A percentile compares a stretch with the other conserved stretches of the same genome.
These are phyloP conservation scores for Durusdinium trenchii DNA, from an alignment of 73 alveolate genomes.

Conservation along the genomic window DNA sequence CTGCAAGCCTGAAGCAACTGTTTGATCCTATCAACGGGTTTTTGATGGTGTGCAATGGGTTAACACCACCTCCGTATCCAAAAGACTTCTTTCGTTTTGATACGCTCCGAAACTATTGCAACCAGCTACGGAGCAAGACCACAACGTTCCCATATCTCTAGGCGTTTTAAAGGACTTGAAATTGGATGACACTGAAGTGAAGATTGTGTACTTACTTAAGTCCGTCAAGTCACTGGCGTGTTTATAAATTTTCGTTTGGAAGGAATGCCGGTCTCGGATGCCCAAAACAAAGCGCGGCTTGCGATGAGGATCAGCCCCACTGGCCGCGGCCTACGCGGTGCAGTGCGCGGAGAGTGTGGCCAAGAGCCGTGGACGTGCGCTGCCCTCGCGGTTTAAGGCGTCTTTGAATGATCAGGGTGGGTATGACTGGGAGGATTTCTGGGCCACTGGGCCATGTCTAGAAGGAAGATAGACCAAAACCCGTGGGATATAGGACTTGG, in stretches of 20 bases:
- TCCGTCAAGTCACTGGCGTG: background rate
- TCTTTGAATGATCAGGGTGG: too few species aligned
- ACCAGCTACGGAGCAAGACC: background rate
- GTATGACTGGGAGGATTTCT: too few species aligned
- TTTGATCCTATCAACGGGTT: too few species aligned
- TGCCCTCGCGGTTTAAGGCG: constrained; percentile 46
- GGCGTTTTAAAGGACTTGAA: background rate
- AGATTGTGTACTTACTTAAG: background rate
- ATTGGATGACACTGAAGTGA: background rate
- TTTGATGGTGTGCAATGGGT: too few species aligned
- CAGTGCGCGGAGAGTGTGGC: constrained; percentile 3
- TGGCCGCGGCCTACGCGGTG: constrained; percentile 27
- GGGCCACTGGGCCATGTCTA: too few species aligned
- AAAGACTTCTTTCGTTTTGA: too few species aligned
- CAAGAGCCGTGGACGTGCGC: background rate
- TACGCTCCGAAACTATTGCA: background rate
- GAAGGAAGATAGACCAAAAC: too few species aligned
- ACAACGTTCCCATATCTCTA: background rate
- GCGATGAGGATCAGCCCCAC: background rate
- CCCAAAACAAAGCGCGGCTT: background rate
- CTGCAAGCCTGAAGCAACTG: too few species aligned
- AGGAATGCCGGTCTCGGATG: background rate
- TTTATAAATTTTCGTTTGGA: background rate
- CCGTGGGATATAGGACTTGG: too few species aligned
- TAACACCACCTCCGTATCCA: too few species aligned